phyloP scores from a whole-genome alignment of 306 rosid species.

The Urtica urens region DNA sequence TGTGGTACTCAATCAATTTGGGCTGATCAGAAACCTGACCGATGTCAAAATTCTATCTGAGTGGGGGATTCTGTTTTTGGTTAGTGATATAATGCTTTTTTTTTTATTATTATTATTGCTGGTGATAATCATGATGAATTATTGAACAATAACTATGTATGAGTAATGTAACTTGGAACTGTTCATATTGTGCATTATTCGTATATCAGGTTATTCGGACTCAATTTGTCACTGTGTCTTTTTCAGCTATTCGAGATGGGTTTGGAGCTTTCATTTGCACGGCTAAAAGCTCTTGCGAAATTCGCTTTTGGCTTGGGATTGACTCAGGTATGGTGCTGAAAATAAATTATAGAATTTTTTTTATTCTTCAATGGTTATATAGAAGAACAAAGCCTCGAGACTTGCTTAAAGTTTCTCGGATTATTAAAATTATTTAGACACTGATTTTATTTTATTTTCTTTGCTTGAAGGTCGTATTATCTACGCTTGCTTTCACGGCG shows the following conservation, averaged over 20 bases:
- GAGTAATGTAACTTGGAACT: too few species aligned
- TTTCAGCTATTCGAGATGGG: constrained; percentile 99
- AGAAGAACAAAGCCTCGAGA: background rate
- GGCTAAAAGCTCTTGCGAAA: constrained; percentile 95
- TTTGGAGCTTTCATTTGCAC: constrained; percentile 94
- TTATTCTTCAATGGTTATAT: background rate
- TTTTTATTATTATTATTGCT: too few species aligned
- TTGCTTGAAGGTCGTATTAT: constrained; percentile 69
- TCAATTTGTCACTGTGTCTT: constrained; percentile 13
- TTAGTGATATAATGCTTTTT: too few species aligned
- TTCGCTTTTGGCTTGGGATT: constrained; percentile 95
- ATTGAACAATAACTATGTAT: too few species aligned
- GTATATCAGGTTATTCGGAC: too few species aligned
- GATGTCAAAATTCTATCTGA: constrained; percentile 93
- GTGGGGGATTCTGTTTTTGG: constrained; percentile 99
- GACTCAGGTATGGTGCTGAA: constrained; percentile 63
- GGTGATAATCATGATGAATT: too few species aligned
- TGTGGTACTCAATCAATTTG: constrained; percentile 86
- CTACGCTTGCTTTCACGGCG: constrained; percentile 93
- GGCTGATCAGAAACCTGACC: constrained; percentile 79
- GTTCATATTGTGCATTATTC: too few species aligned
- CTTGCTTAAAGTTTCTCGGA: too few species aligned
- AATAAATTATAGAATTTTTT: background rate
- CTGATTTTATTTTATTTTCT: constrained; percentile 1
- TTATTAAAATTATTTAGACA: background rate